Evolutionary conservation across 352 stramenopile species (phyloP).

Genomic region (Blastocystis sp.): DNA sequence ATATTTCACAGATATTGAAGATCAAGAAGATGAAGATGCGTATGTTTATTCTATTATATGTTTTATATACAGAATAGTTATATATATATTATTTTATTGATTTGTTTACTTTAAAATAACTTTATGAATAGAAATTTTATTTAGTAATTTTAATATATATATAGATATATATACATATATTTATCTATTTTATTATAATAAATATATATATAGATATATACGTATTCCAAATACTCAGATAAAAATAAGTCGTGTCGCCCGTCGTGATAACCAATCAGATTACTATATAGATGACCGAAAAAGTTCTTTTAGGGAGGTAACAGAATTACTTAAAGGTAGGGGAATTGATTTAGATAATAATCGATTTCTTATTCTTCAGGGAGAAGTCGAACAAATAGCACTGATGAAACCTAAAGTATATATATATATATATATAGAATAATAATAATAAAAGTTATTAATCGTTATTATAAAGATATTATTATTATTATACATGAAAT

Average conservation of each 20-base stretch:
- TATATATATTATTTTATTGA: too few species aligned
- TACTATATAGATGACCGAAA: slow-evolving; percentile 77
- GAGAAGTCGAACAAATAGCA: slow-evolving; percentile 87
- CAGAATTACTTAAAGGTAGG: slow-evolving; percentile 67
- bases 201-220: slow-evolving; percentile 40
- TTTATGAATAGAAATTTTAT: too few species aligned
- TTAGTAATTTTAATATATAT: too few species aligned
- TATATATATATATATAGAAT: too few species aligned
- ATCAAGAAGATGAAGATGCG: slow-evolving; percentile 52
- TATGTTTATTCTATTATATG: too few species aligned
- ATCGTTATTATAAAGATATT: too few species aligned
- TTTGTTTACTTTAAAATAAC: too few species aligned
- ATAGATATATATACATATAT: too few species aligned
- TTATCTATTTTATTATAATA: not conserved
- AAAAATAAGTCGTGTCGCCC: slow-evolving; percentile 72
- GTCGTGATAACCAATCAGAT: slow-evolving; percentile 76
- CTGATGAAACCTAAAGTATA: slow-evolving; percentile 98
- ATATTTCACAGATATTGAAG: slow-evolving; percentile 88
- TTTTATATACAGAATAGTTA: too few species aligned
- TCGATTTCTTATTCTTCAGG: slow-evolving; percentile 92
- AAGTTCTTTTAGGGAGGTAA: slow-evolving; percentile 74
- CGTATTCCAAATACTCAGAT: slow-evolving; percentile 68
- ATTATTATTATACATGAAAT: too few species aligned
- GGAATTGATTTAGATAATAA: slow-evolving; percentile 98
- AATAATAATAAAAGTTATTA: too few species aligned